These are phyloP conservation scores for Ophiosphaerella narmari DNA, from an alignment of 2,329 filamentous ascomycete species.

Conservation along the genomic window DNA sequence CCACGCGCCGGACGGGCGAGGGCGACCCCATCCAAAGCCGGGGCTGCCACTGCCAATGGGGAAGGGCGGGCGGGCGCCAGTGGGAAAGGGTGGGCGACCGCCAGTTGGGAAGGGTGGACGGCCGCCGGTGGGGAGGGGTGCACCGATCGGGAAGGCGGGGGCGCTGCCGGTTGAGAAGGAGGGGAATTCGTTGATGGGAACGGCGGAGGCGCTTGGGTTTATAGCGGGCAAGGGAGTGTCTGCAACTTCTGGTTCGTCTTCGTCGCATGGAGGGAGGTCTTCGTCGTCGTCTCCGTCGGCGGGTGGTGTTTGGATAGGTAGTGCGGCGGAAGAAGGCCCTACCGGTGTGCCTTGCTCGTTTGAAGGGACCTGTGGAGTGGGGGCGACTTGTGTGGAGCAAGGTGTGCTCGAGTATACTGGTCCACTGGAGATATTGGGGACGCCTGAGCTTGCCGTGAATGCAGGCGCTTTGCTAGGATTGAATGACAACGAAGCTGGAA, in stretches of 20 bases:
- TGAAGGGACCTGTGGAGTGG: slow-evolving; percentile 6
- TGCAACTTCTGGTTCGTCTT: background rate
- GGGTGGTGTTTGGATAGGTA: background rate
- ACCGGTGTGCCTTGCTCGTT: slow-evolving; percentile 3
- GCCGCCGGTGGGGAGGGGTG: background rate
- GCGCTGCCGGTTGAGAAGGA: background rate
- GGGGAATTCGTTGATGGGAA: background rate
- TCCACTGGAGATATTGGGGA: slow-evolving; percentile 11
- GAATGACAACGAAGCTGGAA: slow-evolving; percentile 20
- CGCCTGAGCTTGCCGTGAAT: slow-evolving; percentile 16
- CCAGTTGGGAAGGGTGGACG: slow-evolving; percentile 2
- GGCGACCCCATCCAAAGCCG: slow-evolving; percentile 20
- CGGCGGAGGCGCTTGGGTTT: slow-evolving; percentile 5
- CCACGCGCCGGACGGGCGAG: slow-evolving; percentile 21
- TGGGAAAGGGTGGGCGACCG: slow-evolving; percentile 10
- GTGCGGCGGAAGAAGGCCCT: background rate
- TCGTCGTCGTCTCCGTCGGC: background rate
- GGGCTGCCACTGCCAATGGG: slow-evolving; percentile 10
- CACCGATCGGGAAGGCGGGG: slow-evolving; percentile 2
- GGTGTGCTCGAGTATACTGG: slow-evolving; percentile 21
- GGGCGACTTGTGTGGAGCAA: slow-evolving; percentile 7
- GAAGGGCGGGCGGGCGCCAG: slow-evolving; percentile 1
- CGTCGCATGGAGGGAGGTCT: slow-evolving; percentile 10
- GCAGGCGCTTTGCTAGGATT: slow-evolving; percentile 20
- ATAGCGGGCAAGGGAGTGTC: background rate